These are phyloP conservation scores for Hemileccinum rubropunctum DNA, from an alignment of 768 basidiomycete species.

Conservation along the genomic window DNA sequence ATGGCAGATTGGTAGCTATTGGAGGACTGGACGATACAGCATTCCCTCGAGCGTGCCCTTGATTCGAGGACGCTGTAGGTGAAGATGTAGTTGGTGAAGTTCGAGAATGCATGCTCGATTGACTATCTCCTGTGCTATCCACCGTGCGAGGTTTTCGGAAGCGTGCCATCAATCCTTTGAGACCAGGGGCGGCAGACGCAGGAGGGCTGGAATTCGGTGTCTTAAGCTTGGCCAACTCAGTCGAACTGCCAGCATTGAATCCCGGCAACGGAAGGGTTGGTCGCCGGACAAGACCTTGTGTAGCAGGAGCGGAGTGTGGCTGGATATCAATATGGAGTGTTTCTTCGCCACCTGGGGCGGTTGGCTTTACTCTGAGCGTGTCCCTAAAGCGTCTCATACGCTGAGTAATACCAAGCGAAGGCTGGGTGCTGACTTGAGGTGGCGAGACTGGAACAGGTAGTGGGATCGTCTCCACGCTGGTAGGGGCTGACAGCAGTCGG, in stretches of 20 bases:
- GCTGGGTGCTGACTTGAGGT: slow-evolving; percentile 31
- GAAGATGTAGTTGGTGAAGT: slow-evolving; percentile 35
- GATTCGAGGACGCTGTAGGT: slow-evolving; percentile 32
- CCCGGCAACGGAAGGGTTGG: slow-evolving; percentile 49
- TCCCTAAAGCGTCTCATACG: slow-evolving; percentile 72
- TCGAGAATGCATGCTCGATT: slow-evolving; percentile 30
- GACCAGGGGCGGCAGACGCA: slow-evolving; percentile 66
- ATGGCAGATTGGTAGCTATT: not conserved
- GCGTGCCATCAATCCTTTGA: slow-evolving; percentile 80
- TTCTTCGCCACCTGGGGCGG: slow-evolving; percentile 50
- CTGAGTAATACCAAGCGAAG: slow-evolving; percentile 56
- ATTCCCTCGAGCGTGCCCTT: slow-evolving; percentile 33
- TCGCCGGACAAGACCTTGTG: slow-evolving; percentile 43
- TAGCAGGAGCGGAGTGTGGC: slow-evolving; percentile 26
- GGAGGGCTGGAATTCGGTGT: slow-evolving; percentile 59
- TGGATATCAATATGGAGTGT: slow-evolving; percentile 42
- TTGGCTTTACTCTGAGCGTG: slow-evolving; percentile 57
- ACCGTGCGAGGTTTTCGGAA: slow-evolving; percentile 47
- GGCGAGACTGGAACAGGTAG: slow-evolving; percentile 42
- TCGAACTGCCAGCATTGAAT: slow-evolving; percentile 35
- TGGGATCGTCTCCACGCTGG: slow-evolving; percentile 66
- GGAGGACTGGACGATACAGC: slow-evolving; percentile 24
- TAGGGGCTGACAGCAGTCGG: slow-evolving; percentile 61
- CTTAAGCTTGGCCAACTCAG: slow-evolving; percentile 54
- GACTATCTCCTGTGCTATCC: slow-evolving; percentile 27